These are phyloP conservation scores for Lentinula sp. DNA, from an alignment of 768 basidiomycete species.

Conservation along the genomic window DNA sequence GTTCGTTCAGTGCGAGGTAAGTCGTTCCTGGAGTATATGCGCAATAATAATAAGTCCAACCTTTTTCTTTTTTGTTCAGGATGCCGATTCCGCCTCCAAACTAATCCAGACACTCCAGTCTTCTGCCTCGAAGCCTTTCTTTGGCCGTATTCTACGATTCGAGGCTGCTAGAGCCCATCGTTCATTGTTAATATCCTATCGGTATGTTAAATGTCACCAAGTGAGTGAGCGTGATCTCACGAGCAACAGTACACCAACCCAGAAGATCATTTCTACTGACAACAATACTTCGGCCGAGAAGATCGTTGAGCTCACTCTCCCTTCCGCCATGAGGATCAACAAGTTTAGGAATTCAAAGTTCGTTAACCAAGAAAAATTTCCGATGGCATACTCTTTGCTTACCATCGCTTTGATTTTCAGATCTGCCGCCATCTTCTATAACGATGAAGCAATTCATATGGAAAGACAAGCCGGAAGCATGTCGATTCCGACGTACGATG, in stretches of 20 bases:
- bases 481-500: slow-evolving; percentile 16
- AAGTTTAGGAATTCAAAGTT: slow-evolving; percentile 50
- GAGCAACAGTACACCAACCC: slow-evolving; percentile 28
- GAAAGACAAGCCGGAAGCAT: slow-evolving; percentile 20
- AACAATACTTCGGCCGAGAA: slow-evolving; percentile 15
- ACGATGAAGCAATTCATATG: slow-evolving; percentile 45
- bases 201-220: slow-evolving; percentile 29
- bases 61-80: slow-evolving; percentile 29
- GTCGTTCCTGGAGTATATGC: neutral
- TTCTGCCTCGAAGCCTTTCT: slow-evolving; percentile 51
- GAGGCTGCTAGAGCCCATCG: slow-evolving; percentile 75
- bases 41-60: neutral
- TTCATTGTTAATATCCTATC: slow-evolving; percentile 69
- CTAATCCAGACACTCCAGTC: slow-evolving; percentile 58
- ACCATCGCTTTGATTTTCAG: slow-evolving; percentile 14
- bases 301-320: slow-evolving; percentile 40
- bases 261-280: slow-evolving; percentile 18
- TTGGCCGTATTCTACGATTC: slow-evolving; percentile 70
- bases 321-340: slow-evolving; percentile 57
- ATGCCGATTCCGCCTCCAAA: slow-evolving; percentile 46
- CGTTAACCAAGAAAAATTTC: neutral
- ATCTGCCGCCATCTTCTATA: slow-evolving; percentile 42
- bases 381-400: neutral
- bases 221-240: neutral
- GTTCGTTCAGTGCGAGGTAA: slow-evolving; percentile 76